Evolutionary conservation across 495 filamentous ascomycete genomes (phyloP), one percentile per base, ranked within the genome.

Genomic region (Staphylotrichum tortipilum): DNA sequence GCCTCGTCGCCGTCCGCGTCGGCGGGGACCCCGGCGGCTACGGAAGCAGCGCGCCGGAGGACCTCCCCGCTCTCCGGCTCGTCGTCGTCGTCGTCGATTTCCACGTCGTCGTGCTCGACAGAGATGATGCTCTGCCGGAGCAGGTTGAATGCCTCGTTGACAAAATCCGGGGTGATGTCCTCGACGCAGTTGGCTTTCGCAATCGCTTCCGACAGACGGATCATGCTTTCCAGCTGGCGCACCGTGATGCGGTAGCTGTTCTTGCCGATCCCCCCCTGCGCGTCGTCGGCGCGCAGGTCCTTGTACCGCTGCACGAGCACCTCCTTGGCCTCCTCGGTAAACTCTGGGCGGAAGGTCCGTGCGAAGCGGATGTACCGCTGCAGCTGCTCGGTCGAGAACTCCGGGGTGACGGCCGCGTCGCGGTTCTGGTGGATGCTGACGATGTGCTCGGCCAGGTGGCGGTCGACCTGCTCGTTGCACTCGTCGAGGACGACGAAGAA

Each of bases 401-500:
- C 89, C 0, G 92, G 92, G 58, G 83, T 73, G 34, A 99, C 84
- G 28, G 90, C 90, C 35, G 82, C 86, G 58, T 99, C 92, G 45
- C 90, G 84, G 42, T 90, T 80, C 58, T 86, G 88, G 69, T 99
- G 92, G 51, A 99, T 83, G 50, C 83, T 83, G 55, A 99, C 90
- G 56, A 99, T 99, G 62, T 99, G 92, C 52, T 88, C 76, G 0
- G 92, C 94, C 0, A 98, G 74, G 55, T 89, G 87, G 48, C 89
- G 85, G 61, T 99, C 92, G 19, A 94, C 80, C 15, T 72, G 65
- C 68, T 97, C 92, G 60, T 95, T 92, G 63, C 91, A 95, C 58
- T 99, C 92, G 62, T 99, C 92, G 3, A 96, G 82, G 39, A 99
- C 85, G 53, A 99, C 89, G 63, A 99, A 99, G 77, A 99, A 99